Percentiles rank a stretch among this genome's conserved stretches.
Conservation (phyloP, 2,329 filamentous ascomycete genomes). For the Aspergillus amoenus region DNA sequence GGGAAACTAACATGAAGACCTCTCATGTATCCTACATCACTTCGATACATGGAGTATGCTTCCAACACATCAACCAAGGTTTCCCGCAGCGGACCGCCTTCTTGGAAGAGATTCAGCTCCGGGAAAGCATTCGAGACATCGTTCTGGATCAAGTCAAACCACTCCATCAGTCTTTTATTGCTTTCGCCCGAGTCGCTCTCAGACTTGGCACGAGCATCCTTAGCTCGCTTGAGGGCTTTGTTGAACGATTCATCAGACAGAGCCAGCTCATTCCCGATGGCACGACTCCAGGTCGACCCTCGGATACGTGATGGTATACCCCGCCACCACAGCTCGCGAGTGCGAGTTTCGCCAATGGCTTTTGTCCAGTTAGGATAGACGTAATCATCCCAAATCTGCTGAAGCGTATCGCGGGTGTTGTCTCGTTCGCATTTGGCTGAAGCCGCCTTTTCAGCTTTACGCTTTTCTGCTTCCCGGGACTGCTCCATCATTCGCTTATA, state of each 20-base stretch:
- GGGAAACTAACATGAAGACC: conserved; percentile 53
- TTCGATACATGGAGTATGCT: conserved; percentile 64
- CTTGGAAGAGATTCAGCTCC: conserved; percentile 58
- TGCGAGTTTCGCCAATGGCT: conserved; percentile 54
- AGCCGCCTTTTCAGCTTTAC: conserved; percentile 49
- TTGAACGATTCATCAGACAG: conserved; percentile 56
- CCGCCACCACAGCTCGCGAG: conserved; percentile 64
- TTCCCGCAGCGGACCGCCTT: conserved; percentile 54
- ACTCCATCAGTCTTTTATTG: conserved; percentile 49
- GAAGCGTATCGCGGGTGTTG: conserved; percentile 52
- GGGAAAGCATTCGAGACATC: conserved; percentile 58
- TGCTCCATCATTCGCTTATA: conserved; percentile 67
- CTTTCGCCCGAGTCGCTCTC: conserved; percentile 43
- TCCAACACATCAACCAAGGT: conserved; percentile 59
- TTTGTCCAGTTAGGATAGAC: conserved; percentile 60
- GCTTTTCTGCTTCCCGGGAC: conserved; percentile 57
- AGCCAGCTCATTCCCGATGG: conserved; percentile 61
- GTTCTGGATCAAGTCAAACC: conserved; percentile 53
- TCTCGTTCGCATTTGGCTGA: conserved; percentile 50
- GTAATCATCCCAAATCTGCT: conserved; percentile 62
- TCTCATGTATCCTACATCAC: conserved; percentile 60
- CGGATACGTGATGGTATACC: conserved; percentile 58
- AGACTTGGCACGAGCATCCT: conserved; percentile 46
- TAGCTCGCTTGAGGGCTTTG: conserved; percentile 57
- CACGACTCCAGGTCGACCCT: conserved; percentile 59